Evolutionary conservation across 495 filamentous ascomycete species (phyloP), one percentile per base, ranked within the genome.

Genomic region (Arthonia radiata): DNA sequence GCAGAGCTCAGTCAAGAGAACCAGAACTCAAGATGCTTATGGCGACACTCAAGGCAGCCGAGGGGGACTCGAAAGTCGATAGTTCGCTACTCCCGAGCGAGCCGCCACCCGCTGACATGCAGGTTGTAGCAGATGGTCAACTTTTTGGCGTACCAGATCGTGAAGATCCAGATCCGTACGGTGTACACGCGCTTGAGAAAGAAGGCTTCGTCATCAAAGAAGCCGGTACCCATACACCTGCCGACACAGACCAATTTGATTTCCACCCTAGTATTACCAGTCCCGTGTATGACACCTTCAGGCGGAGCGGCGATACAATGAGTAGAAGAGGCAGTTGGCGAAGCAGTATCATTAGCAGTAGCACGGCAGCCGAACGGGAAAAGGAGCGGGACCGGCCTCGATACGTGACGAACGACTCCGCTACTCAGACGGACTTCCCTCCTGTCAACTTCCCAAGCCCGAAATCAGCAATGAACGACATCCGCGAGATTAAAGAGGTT

Each of bases 161-260:
- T 2, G 71, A 79, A 24, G 72, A 79, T 31, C 79, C 81, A 15
- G 81, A 92, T 43, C 81, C 81, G 9, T 92, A 71, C 40, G 81
- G 81, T 12, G 75, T 92, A 13, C 64, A 75, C 16, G 79, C 81
- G 16, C 49, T 92, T 21, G 73, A 86, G 46, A 67, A 73, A 37
- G 70, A 73, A 37, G 81, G 81, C 5, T 54, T 91, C 25, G 72
- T 80, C 37, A 82, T 92, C 36, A 60, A 73, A 24, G 81, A 90
- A 53, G 80, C 80, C 10, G 78, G 77, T 12, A 71, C 73, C 2
- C 61, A 61, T 23, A 44, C 54, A 13, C 56, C 76, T 19, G 73
- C 80, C 11, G 59, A 56, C 17, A 69, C 61, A 45, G 74, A 71
- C 13, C 60, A 66, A 31, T 89, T 91, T 45, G 72, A 79, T 40